Evolutionary conservation across 2,329 filamentous ascomycete species (phyloP).

Genomic region (Ilyonectria robusta): DNA sequence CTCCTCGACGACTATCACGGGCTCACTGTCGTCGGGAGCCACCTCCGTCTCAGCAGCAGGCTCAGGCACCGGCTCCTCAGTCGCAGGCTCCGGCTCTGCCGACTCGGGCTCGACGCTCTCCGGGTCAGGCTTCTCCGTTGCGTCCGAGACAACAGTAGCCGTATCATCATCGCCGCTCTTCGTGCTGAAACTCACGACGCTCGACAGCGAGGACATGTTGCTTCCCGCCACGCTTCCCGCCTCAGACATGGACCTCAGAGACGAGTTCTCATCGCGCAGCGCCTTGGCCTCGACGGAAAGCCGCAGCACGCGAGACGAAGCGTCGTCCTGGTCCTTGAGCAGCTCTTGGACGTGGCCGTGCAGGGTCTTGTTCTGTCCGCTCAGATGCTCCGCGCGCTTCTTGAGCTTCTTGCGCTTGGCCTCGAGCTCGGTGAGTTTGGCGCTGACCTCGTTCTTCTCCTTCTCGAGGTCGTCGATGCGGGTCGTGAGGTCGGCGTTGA

Average conservation of each 20-base stretch:
- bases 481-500: conserved; percentile 44
- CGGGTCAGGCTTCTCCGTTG: conserved; percentile 42
- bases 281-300: conserved; percentile 41
- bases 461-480: conserved; percentile 42
- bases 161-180: conserved; percentile 31
- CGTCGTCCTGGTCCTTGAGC: conserved; percentile 44
- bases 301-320: conserved; percentile 40
- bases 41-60: conserved; percentile 23
- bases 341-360: conserved; percentile 38
- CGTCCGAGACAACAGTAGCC: conserved; percentile 37
- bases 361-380: conserved; percentile 36
- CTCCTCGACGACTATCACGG: not conserved
- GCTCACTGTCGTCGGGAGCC: not conserved
- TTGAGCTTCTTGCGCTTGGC: conserved; percentile 43
- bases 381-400: conserved; percentile 42
- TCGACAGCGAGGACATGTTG: conserved; percentile 37
- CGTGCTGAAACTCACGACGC: conserved; percentile 16
- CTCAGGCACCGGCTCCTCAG: conserved; percentile 14
- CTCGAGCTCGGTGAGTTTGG: conserved; percentile 42
- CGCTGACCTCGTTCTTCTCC: conserved; percentile 43
- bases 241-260: conserved; percentile 38
- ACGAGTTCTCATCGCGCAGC: conserved; percentile 43
- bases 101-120: conserved; percentile 30
- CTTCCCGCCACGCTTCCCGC: conserved; percentile 41
- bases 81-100: conserved; percentile 28